Conservation (phyloP, 441 rosid genomes). For the Euphorbia neoarborescens region DNA sequence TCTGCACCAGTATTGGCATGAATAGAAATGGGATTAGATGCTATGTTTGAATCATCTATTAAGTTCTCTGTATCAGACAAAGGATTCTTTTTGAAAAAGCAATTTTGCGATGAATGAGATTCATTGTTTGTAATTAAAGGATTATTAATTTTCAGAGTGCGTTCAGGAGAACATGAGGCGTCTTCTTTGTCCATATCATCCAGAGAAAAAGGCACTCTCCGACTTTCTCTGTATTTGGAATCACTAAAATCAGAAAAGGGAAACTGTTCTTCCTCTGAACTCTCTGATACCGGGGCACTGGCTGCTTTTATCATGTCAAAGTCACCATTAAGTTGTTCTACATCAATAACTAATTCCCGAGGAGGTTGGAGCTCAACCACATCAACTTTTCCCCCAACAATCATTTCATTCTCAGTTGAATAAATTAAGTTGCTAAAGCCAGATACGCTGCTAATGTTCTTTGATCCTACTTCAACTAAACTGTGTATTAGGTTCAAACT, state of each 20-base stretch:
- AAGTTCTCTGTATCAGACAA: slow-evolving; percentile 24
- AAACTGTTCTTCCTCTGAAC: slow-evolving; percentile 71
- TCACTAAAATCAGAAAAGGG: slow-evolving; percentile 60
- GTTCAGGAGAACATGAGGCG: slow-evolving; percentile 20
- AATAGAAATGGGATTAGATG: slow-evolving; percentile 48
- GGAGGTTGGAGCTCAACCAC: slow-evolving; percentile 26
- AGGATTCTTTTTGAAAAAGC: slow-evolving; percentile 22
- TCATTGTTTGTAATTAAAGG: slow-evolving; percentile 19
- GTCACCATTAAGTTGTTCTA: slow-evolving; percentile 23
- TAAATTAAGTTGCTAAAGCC: slow-evolving; percentile 24
- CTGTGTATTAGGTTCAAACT: slow-evolving; percentile 20
- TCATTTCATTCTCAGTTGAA: slow-evolving; percentile 26
- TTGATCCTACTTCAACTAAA: slow-evolving; percentile 26
- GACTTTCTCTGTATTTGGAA: slow-evolving; percentile 24
- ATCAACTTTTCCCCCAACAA: slow-evolving; percentile 6
- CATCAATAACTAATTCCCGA: slow-evolving; percentile 23
- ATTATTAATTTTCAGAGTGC: slow-evolving; percentile 20
- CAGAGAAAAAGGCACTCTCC: slow-evolving; percentile 20
- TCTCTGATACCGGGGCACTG: slow-evolving; percentile 33
- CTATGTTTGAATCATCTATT: slow-evolving; percentile 22
- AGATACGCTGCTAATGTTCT: slow-evolving; percentile 23
- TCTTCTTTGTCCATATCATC: slow-evolving; percentile 26
- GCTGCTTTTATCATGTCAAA: slow-evolving; percentile 23
- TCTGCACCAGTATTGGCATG: slow-evolving; percentile 26
- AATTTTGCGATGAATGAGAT: slow-evolving; percentile 23